Evolutionary conservation across 257 asterid species (phyloP), one percentile per base, ranked within the genome.

Genomic region (Gardenia jasminoides): DNA sequence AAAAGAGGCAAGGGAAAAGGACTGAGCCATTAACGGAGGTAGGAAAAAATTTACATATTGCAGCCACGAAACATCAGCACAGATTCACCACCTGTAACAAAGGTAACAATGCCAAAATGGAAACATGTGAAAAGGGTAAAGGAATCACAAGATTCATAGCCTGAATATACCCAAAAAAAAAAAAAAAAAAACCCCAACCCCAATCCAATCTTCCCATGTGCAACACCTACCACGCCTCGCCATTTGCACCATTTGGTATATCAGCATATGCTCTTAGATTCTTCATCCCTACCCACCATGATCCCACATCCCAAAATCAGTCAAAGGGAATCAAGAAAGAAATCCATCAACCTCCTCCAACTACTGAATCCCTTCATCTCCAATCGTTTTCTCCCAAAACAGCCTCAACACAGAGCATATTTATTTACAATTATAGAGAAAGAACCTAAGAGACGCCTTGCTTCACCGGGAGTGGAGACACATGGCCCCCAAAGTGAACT

Each of bases 231-330:
- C 43, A 76, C 17, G 1, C 43, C 64, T 30, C 39, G 0, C 31
- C 10, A 33, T 54, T 16, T 9, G 4, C 39, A 2, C 31, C 10
- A 33, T 54, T 16, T 9, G 4, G 39, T 30, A 71, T n/a, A 54
- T 11, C 47, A 33, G 30, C 68, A 48, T 72, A 58, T 74, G 69
- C 79, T 12, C 10, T 13, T 13, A 43, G 79, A 62, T 76, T 61
- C 62, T 62, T 44, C 4, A 64, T 26, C 76, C 44, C 65, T 28
- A 2, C 76, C 44, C 15, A 33, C 16, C 10, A 26, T 7, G 50
- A 28, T 17, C 30, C 30, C 31, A 39, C 0, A 41, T 39, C 11
- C 19, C 43, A 69, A 10, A 19, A 68, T 16, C 50, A 68, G 52
- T 68, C 52, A 19, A 41, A 10, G 54, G 54, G 46, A 24, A 39